Percentiles rank a stretch among this genome's conserved stretches.
phyloP scores from a whole-genome alignment of 768 basidiomycete genomes.

The Lactarius pseudohatsudake region DNA sequence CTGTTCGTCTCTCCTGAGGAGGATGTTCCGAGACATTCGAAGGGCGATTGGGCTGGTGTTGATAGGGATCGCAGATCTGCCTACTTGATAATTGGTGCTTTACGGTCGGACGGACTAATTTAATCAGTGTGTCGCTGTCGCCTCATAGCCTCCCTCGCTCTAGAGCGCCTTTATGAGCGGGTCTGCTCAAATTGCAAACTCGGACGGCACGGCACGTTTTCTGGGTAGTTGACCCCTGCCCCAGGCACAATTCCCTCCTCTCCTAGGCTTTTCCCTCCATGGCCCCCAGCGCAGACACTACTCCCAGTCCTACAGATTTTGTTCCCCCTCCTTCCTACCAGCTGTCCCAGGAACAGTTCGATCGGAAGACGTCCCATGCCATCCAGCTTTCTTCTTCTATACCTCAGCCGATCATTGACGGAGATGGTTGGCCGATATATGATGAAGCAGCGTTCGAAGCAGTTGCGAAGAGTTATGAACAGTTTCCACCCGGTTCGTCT shows the following conservation, averaged over 20 bases:
- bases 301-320: conserved; percentile 4
- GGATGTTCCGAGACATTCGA: conserved; percentile 46
- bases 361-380: conserved; percentile 20
- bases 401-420: conserved; percentile 3
- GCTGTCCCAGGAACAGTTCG: conserved; percentile 20
- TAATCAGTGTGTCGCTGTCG: conserved; percentile 29
- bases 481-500: conserved; percentile 14
- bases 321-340: conserved; percentile 28
- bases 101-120: conserved; percentile 70
- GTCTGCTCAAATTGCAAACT: neutral
- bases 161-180: neutral
- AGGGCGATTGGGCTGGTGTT: conserved; percentile 74
- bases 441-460: conserved; percentile 23
- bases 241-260: neutral
- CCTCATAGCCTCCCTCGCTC: neutral
- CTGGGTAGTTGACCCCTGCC: too few species aligned
- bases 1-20: conserved; percentile 65
- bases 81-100: conserved; percentile 73
- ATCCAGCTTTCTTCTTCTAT: conserved; percentile 12
- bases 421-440: conserved; percentile 25
- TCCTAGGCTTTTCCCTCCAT: conserved; percentile 8
- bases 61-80: conserved; percentile 79
- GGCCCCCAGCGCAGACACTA: neutral
- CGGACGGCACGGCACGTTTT: neutral
- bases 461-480: conserved; percentile 9